Base-by-base conservation (phyloP, 176 grass and related monocot genomes). In the Ananas comosus region DNA sequence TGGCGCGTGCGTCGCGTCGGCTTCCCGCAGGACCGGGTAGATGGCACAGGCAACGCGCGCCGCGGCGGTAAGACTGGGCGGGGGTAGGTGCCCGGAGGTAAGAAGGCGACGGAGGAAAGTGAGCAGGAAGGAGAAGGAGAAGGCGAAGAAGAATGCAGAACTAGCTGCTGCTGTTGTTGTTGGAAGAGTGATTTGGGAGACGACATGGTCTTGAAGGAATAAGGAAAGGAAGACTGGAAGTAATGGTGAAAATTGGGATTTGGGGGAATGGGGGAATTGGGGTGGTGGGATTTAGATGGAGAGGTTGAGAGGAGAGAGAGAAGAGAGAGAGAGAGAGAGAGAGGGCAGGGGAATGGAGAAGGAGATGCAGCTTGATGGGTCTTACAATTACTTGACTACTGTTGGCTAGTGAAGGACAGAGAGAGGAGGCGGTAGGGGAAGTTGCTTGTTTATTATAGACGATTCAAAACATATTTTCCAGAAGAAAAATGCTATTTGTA, bases 31-130 rank as follows among this genome's bases (percentile, higher is more conserved):
- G n/a, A n/a, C n/a, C n/a, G n/a, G n/a, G n/a, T n/a, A n/a, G n/a
- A n/a, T n/a, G n/a, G n/a, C n/a, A n/a, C n/a, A n/a, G n/a, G n/a
- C n/a, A n/a, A n/a, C n/a, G n/a, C n/a, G n/a, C 78, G 52, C 84
- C 72, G 6, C 69, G 74, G 23, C 19, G 72, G 74, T 91, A 84
- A n/a, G n/a, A n/a, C n/a, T n/a, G 13, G 73, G 25, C 73, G 81
- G 0, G 84, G 84, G 66, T 91, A 91, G 75, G 75, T 91, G 1
- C 88, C 88, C 0, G 81, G 65, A 91, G 84, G 72, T 87, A 91
- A 91, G 79, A 91, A 87, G 11, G 81, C 84, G 2, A 63, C 48
- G 16, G 48, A 48, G 29, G 72, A 73, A 73, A 53, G 50, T 63
- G 12, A 65, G 68, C 12, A 47, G 19, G 1, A 23, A n/a, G 10